These are phyloP conservation scores for Citrus sp. DNA, from an alignment of 345 rosid genomes.

Conservation along the genomic window DNA sequence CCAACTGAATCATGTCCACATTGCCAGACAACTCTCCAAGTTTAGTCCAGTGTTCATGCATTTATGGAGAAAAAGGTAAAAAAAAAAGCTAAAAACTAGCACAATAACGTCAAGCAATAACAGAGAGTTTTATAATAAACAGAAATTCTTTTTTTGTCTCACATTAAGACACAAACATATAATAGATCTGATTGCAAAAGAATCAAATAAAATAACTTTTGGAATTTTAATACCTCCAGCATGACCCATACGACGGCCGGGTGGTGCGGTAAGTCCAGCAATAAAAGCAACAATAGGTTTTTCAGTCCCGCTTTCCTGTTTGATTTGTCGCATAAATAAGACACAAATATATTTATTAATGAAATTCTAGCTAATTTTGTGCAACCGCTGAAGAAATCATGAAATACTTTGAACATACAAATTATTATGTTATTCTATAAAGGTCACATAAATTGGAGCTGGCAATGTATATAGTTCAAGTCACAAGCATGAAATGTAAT, in stretches of 20 bases:
- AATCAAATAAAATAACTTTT: background rate
- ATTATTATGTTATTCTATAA: no score
- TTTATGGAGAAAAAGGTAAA: background rate
- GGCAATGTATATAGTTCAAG: no score
- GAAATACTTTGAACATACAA: background rate
- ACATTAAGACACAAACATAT: background rate
- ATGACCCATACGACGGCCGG: constrained; percentile 99
- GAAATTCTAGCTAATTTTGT: background rate
- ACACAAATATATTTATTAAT: background rate
- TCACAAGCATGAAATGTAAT: no score
- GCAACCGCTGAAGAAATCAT: background rate
- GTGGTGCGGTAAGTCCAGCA: constrained; percentile 98
- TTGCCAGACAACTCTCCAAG: background rate
- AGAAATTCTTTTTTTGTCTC: background rate
- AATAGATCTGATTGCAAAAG: background rate
- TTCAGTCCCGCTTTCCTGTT: constrained; percentile 92
- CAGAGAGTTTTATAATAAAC: no score
- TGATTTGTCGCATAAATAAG: constrained; percentile 4
- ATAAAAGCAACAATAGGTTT: constrained; percentile 96
- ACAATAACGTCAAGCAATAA: background rate
- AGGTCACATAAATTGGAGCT: background rate
- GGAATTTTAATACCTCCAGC: constrained; percentile 72
- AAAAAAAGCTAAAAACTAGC: background rate
- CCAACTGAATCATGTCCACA: background rate
- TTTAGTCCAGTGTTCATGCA: background rate